Conservation (phyloP, 2,329 filamentous ascomycete genomes). For the Myriosclerotinia scirpicola region DNA sequence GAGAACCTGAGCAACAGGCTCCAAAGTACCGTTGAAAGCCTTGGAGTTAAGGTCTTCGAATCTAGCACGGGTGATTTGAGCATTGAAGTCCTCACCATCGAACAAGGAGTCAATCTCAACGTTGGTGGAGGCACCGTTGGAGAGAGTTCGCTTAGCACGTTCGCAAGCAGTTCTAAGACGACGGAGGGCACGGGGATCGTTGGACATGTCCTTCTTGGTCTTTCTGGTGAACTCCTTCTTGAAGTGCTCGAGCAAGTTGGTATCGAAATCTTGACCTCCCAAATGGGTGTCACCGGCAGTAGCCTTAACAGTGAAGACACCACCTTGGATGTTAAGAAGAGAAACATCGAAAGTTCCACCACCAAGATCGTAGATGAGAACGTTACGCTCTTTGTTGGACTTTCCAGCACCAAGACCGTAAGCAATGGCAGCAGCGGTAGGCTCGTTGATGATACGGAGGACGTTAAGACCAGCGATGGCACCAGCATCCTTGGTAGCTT, state of each 20-base stretch:
- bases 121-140: conserved; percentile 94
- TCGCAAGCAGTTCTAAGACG: conserved; percentile 97
- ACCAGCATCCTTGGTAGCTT: conserved; percentile 99
- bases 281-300: conserved; percentile 97
- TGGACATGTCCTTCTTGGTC: conserved; percentile 75
- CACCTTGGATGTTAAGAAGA: conserved; percentile 96
- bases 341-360: conserved; percentile 99
- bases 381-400: conserved; percentile 96
- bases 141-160: conserved; percentile 98
- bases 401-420: conserved; percentile 96
- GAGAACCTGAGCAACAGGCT: conserved; percentile 93
- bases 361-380: conserved; percentile 99
- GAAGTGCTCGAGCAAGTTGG: conserved; percentile 92
- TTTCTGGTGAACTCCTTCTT: conserved; percentile 90
- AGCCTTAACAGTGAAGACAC: conserved; percentile 98
- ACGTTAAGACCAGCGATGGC: conserved; percentile 96
- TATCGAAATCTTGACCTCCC: conserved; percentile 96
- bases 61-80: conserved; percentile 95
- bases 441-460: conserved; percentile 99
- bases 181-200: conserved; percentile 88
- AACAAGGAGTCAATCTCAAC: conserved; percentile 99
- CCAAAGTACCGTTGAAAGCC: conserved; percentile 88
- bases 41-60: conserved; percentile 99
- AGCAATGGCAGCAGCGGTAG: conserved; percentile 94
- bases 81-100: conserved; percentile 96